A percentile compares a stretch with the other conserved stretches of the same genome.
These are phyloP conservation scores for Melampsora larici-populina DNA, from an alignment of 1,284 basidiomycete genomes.

Conservation along the genomic window DNA sequence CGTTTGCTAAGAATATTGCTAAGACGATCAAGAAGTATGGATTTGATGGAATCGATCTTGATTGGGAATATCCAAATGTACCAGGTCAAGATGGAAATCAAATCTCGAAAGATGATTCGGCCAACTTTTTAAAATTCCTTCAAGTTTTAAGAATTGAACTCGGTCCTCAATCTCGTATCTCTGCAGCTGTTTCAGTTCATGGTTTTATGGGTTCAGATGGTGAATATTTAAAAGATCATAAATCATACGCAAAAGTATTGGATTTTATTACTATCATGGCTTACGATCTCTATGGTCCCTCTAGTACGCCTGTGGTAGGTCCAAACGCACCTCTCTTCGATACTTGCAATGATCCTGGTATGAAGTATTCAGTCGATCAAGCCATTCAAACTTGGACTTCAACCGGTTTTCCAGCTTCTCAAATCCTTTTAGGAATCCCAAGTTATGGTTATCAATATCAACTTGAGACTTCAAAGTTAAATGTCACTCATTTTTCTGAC, in stretches of 20 bases:
- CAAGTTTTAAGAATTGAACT: constrained; percentile 14
- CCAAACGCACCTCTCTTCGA: constrained; percentile 36
- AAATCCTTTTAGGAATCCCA: constrained; percentile 28
- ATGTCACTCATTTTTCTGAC: constrained; percentile 9
- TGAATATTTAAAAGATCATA: constrained; percentile 30
- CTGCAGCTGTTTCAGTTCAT: constrained; percentile 28
- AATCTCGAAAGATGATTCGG: constrained; percentile 29
- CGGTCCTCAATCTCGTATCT: constrained; percentile 28
- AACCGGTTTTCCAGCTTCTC: constrained; percentile 29
- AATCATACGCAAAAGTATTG: constrained; percentile 20
- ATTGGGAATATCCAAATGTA: constrained; percentile 38
- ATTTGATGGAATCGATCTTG: constrained; percentile 35
- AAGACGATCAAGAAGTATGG: constrained; percentile 19
- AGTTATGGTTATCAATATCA: constrained; percentile 31
- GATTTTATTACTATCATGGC: constrained; percentile 43
- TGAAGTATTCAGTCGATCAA: constrained; percentile 4
- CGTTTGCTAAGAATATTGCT: constrained; percentile 9
- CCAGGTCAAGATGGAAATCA: constrained; percentile 31
- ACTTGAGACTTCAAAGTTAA: constrained; percentile 15
- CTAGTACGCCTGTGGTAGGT: constrained; percentile 2
- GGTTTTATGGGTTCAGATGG: constrained; percentile 37
- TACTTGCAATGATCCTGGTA: constrained; percentile 32
- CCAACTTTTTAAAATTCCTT: constrained; percentile 35
- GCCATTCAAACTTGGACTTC: constrained; percentile 29
- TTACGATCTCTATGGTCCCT: constrained; percentile 37